Evolutionary conservation across 2,329 filamentous ascomycete species (phyloP).

Genomic region (Cordyceps militaris): DNA sequence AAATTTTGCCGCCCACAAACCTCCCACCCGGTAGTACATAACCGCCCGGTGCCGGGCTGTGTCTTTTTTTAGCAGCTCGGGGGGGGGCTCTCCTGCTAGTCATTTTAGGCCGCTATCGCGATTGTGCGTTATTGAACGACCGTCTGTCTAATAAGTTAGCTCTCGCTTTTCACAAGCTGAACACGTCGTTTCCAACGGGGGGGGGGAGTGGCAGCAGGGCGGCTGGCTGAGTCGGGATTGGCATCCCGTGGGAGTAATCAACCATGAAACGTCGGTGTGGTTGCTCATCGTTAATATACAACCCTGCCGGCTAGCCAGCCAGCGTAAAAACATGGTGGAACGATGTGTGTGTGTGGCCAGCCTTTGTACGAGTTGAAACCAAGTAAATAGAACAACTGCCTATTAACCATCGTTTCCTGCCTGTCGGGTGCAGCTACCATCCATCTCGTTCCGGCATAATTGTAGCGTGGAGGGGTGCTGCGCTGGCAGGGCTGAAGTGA

Average conservation of each 20-base stretch:
- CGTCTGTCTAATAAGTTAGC: too few relatives aligned
- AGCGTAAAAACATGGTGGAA: neutral
- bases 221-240: neutral
- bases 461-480: neutral
- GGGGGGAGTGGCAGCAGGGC: neutral
- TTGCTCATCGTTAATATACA: neutral
- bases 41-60: neutral
- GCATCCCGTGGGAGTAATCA: neutral
- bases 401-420: neutral
- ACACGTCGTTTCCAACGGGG: neutral
- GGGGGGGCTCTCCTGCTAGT: neutral
- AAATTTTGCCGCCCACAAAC: slow-evolving; percentile 4
- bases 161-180: neutral
- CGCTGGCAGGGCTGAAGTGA: neutral
- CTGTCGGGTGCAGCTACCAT: neutral
- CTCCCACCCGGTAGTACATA: neutral
- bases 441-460: neutral
- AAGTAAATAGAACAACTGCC: neutral
- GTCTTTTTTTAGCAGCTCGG: slow-evolving; percentile 12
- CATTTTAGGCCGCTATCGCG: slow-evolving; percentile 1
- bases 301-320: neutral
- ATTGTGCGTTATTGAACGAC: neutral
- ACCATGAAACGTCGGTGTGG: neutral
- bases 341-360: neutral
- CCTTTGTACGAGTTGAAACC: neutral